Conservation (phyloP, 768 basidiomycete genomes). For the Lentinula raphanica region DNA sequence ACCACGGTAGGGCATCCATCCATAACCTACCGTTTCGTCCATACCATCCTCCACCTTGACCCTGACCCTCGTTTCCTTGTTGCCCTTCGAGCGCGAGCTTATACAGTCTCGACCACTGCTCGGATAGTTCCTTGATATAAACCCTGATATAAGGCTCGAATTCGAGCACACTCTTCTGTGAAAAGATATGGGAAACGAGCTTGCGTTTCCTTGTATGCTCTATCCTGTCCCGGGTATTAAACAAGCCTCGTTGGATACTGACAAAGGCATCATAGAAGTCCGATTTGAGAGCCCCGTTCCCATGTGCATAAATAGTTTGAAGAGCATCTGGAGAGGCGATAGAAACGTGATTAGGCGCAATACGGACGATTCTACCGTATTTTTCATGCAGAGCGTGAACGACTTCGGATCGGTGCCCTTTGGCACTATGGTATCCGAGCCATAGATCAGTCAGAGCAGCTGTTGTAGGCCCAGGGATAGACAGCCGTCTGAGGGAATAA, state of each 20-base stretch:
- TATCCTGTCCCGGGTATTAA: slow-evolving; percentile 71
- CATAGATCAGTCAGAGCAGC: slow-evolving; percentile 72
- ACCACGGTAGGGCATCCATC: slow-evolving; percentile 65
- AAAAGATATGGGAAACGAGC: slow-evolving; percentile 82
- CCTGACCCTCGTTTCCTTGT: slow-evolving; percentile 57
- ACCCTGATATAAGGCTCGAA: slow-evolving; percentile 75
- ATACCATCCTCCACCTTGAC: slow-evolving; percentile 55
- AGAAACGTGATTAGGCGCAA: slow-evolving; percentile 75
- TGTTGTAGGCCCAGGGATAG: slow-evolving; percentile 61
- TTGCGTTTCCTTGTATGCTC: slow-evolving; percentile 90
- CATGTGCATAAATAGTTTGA: slow-evolving; percentile 70
- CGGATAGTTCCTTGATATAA: slow-evolving; percentile 54
- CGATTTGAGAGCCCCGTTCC: slow-evolving; percentile 78
- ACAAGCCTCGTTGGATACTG: slow-evolving; percentile 65
- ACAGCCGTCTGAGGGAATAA: slow-evolving; percentile 22
- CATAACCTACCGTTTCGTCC: slow-evolving; percentile 64
- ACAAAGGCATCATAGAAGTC: slow-evolving; percentile 80
- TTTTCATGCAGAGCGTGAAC: slow-evolving; percentile 71
- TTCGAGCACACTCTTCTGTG: slow-evolving; percentile 78
- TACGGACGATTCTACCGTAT: slow-evolving; percentile 70
- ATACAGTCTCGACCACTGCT: slow-evolving; percentile 73
- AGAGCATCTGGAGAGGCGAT: slow-evolving; percentile 77
- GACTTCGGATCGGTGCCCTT: slow-evolving; percentile 70
- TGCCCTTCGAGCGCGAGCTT: slow-evolving; percentile 49
- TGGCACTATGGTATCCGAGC: slow-evolving; percentile 58